Evolutionary conservation across 176 grass and related monocot species (phyloP), one percentile per base, ranked within the genome.

Genomic region (Hordeum marinum): DNA sequence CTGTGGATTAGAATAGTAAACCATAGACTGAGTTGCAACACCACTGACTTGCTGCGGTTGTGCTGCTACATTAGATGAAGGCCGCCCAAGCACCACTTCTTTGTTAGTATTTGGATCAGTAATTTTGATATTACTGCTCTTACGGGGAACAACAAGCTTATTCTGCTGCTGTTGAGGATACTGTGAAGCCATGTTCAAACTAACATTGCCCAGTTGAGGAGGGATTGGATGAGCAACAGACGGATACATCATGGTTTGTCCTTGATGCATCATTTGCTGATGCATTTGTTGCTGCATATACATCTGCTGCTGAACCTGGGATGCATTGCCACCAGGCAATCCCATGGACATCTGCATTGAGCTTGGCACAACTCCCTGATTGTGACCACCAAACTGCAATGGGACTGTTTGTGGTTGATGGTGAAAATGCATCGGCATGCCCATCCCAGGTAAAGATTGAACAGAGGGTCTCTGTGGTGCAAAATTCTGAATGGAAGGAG

Each of bases 61-160:
- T 54, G 75, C 54, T 54, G 73, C 48, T 35, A 99, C 82, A 85
- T 80, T 92, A 66, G 87, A 58, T 58, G 84, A 87, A 60, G 83
- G 11, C 69, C 91, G 80, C 71, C 85, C 91, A 71, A 99, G 90
- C 73, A 90, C 94, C 78, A 99, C 70, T 82, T 99, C 96, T 79
- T 96, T 86, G 68, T 94, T 90, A 14, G 96, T 99, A 6, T 89
- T 88, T 29, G 96, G 96, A 71, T 99, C 90, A 85, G 91, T 99
- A 79, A 99, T 99, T 84, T 99, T 99, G 31, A 99, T 86, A 20
- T 65, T 52, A 52, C 48, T 68, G 26, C 76, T 78, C 79, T 99
- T 99, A 10, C 96, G 88, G 46, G 79, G 37, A 55, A 24, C 78
- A 84, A 18, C 68, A 92, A 75, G 88, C 35, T 91, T 95, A 67